Percentiles rank a stretch among this genome's conserved stretches.
phyloP scores from a whole-genome alignment of 2,329 filamentous ascomycete species.

The Ceratocystis lukuohia region DNA sequence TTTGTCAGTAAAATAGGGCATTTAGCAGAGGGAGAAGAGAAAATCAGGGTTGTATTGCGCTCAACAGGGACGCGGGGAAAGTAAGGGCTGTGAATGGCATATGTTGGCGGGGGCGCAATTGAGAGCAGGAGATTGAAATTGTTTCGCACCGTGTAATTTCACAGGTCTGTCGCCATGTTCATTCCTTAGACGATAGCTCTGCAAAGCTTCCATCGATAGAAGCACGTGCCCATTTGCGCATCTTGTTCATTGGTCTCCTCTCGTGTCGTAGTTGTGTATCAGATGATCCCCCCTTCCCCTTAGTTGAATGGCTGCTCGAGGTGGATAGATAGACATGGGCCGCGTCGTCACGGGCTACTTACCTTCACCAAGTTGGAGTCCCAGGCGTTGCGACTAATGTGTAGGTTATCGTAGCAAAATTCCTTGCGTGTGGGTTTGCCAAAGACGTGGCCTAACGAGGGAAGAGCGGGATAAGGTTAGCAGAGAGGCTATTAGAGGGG shows the following conservation, averaged over 20 bases:
- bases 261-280: not conserved
- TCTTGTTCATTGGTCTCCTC: not conserved
- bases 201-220: not conserved
- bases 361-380: constrained; percentile 98
- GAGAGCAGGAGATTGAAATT: no score
- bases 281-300: not conserved
- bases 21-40: not conserved
- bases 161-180: no score
- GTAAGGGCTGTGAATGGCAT: not conserved
- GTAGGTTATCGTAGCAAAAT: constrained; percentile 95
- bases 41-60: not conserved
- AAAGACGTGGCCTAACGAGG: constrained; percentile 77
- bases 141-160: no score
- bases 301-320: not conserved
- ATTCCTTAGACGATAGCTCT: no score
- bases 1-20: not conserved
- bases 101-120: no score
- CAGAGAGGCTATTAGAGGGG: not conserved
- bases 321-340: no score
- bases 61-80: not conserved
- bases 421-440: constrained; percentile 92
- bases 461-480: constrained; percentile 23
- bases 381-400: constrained; percentile 97
- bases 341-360: constrained; percentile 24
- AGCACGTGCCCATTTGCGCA: not conserved